Evolutionary conservation across 495 filamentous ascomycete species (phyloP), one percentile per base, ranked within the genome.

Genomic region (Immersiella caudata): DNA sequence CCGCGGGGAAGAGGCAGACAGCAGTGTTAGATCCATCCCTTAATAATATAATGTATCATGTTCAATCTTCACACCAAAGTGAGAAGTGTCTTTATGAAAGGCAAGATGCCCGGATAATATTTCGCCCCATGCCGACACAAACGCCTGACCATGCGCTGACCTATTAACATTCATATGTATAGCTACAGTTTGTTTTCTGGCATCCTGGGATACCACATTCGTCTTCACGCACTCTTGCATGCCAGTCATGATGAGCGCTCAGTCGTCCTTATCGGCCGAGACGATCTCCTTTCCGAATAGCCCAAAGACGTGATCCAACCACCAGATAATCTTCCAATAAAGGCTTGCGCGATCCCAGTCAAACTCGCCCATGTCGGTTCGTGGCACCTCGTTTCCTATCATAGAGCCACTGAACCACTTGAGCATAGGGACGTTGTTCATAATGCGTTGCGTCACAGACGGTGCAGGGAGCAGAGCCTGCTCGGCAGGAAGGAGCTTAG

Each of bases 361-460:
- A 67, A 96, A 93, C 1, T 86, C 85, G n/a, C 92, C 93, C 57
- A 87, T 80, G n/a, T 93, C 92, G 36, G 82, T 87, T 51, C 91
- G 83, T 49, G 91, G 91, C 22, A 94, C 88, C 61, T 88, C 85
- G 68, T 88, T 88, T 4, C 93, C 93, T 64, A 96, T 94, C 65
- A 95, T 87, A 67, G 92, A 90, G 27, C 90, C 87, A 5, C 86
- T 89, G 68, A 93, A 89, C 86, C 89, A 90, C 64, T 81, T 84
- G 60, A 91, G 72, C 57, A 90, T 79, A 0, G 89, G 88, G 36
- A 92, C 85, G 26, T 85, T 83, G 46, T 81, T 82, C 35, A 90
- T 74, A 16, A 89, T 69, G 58, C 87, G 83, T 78, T 92, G 86
- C 22, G 82, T 79, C 52, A 83, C 80, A 5, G 87, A 87, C 33